Evolutionary conservation across 1,284 basidiomycete species (phyloP).

Genomic region (Ganoderma sinense): DNA sequence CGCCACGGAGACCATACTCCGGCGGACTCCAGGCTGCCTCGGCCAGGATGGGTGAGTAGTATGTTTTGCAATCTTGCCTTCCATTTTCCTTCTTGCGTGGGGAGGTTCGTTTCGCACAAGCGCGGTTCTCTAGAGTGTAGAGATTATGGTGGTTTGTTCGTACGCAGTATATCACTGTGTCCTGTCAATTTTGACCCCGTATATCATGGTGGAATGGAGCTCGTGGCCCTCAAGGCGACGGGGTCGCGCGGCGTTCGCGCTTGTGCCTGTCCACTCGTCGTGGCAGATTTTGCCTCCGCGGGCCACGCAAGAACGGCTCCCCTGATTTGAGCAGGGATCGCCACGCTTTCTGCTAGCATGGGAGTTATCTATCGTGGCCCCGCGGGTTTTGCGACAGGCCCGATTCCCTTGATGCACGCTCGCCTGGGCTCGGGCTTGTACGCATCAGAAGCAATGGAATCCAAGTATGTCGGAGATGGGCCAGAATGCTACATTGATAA

Average conservation of each 20-base stretch:
- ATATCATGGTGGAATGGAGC: too few species aligned
- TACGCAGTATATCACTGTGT: neutral
- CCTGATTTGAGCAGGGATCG: too few species aligned
- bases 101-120: neutral
- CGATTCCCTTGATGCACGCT: neutral
- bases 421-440: neutral
- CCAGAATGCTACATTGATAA: neutral
- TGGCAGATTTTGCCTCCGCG: too few species aligned
- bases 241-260: too few species aligned
- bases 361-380: neutral
- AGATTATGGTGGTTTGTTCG: too few species aligned
- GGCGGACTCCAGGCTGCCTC: neutral
- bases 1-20: neutral
- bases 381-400: neutral
- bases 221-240: too few species aligned
- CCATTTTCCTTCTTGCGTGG: neutral
- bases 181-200: too few species aligned
- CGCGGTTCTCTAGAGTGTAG: too few species aligned
- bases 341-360: neutral
- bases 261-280: too few species aligned
- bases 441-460: neutral
- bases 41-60: neutral
- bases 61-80: neutral
- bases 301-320: too few species aligned
- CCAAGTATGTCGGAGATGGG: neutral